Conservation (phyloP, 78 protist genomes). For the Pelomyxa schiedti region DNA sequence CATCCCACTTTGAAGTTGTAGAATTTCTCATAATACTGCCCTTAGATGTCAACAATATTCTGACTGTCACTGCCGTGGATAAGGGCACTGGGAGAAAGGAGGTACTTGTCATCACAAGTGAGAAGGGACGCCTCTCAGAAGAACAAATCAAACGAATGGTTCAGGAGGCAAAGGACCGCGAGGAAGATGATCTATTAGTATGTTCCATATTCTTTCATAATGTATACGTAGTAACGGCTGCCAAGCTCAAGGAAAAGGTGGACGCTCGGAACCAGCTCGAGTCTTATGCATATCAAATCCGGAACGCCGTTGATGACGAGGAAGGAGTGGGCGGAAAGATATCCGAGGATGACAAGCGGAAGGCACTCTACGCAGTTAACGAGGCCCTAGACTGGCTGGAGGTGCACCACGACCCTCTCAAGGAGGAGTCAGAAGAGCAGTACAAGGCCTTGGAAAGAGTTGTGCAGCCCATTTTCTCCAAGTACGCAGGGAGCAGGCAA, state of each 20-base stretch:
- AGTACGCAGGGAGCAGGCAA: conserved; percentile 64
- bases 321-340: conserved; percentile 82
- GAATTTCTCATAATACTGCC: no score
- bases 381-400: conserved; percentile 89
- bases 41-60: conserved; percentile 79
- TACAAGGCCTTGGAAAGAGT: conserved; percentile 76
- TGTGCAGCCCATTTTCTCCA: conserved; percentile 89
- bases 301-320: conserved; percentile 44
- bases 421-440: conserved; percentile 88
- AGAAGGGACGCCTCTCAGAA: conserved; percentile 73
- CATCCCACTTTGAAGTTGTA: no score
- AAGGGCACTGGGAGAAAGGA: conserved; percentile 71
- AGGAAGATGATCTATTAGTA: conserved; percentile 82
- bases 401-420: conserved; percentile 62
- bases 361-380: conserved; percentile 61
- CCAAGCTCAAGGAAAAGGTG: conserved; percentile 3
- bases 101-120: conserved; percentile 49
- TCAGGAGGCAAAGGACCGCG: conserved; percentile 81
- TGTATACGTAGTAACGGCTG: no score
- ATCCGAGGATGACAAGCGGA: conserved; percentile 75
- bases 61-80: conserved; percentile 90
- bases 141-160: conserved; percentile 87
- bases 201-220: no score
- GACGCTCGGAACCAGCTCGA: conserved; percentile 78
- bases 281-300: conserved; percentile 59